phyloP scores from a whole-genome alignment of 768 basidiomycete species.

The Austroboletus eburneus region DNA sequence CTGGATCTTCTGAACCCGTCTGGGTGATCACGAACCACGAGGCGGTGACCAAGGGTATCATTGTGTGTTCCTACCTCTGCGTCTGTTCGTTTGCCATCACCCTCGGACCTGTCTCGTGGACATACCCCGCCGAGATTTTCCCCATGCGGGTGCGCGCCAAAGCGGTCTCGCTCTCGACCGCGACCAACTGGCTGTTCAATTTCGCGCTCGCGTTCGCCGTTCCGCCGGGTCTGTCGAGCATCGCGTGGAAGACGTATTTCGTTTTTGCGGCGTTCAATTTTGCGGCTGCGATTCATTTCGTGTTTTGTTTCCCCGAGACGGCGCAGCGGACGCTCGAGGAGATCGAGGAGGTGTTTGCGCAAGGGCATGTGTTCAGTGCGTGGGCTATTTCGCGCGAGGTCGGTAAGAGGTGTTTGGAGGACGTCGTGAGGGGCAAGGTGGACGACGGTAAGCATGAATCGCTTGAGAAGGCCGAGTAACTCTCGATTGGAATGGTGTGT shows the following conservation, averaged over 20 bases:
- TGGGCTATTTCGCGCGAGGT: constrained; percentile 64
- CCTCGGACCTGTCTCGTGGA: constrained; percentile 76
- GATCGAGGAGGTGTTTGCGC: constrained; percentile 71
- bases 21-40: constrained; percentile 60
- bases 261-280: constrained; percentile 78
- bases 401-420: constrained; percentile 56
- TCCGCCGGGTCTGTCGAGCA: constrained; percentile 60
- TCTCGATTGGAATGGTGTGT: too few species aligned
- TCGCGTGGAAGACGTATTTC: constrained; percentile 76
- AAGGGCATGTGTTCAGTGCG: constrained; percentile 65
- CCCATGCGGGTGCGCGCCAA: constrained; percentile 67
- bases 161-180: constrained; percentile 42
- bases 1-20: constrained; percentile 35
- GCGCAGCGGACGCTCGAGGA: constrained; percentile 72
- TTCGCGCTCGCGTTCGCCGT: constrained; percentile 73
- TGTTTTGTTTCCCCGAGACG: constrained; percentile 82
- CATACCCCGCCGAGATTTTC: constrained; percentile 70
- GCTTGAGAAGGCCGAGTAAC: constrained; percentile 7
- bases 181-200: constrained; percentile 64
- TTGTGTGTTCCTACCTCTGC: constrained; percentile 73
- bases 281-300: constrained; percentile 62
- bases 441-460: constrained; percentile 7
- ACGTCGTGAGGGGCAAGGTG: constrained; percentile 34
- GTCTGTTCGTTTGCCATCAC: constrained; percentile 72
- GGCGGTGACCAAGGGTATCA: constrained; percentile 61